Percentiles rank a stretch among this genome's conserved stretches.
Evolutionary conservation across 2,329 filamentous ascomycete species (phyloP).

Genomic region (Trichoderma hamatum): DNA sequence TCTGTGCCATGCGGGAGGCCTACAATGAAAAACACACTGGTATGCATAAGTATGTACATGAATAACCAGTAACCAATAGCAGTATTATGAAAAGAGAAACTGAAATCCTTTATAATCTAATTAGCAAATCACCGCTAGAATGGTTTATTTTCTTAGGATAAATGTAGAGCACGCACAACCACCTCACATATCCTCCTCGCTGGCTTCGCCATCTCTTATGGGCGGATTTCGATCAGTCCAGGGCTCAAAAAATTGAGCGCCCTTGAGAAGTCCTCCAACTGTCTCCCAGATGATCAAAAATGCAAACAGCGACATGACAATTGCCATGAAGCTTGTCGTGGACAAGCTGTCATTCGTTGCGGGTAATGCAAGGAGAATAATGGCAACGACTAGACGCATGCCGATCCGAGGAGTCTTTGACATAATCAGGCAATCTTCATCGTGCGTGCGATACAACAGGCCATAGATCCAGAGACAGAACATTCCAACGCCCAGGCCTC

Average conservation of each 20-base stretch:
- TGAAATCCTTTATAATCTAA: background rate
- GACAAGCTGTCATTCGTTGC: conserved; percentile 39
- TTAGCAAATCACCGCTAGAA: background rate
- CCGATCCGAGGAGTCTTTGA: conserved; percentile 41
- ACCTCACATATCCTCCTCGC: background rate
- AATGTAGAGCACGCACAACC: background rate
- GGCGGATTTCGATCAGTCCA: conserved; percentile 39
- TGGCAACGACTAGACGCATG: conserved; percentile 39
- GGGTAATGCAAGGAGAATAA: conserved; percentile 43
- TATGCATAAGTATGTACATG: background rate
- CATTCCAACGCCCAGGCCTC: conserved; percentile 49
- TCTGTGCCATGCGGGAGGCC: conserved; percentile 1
- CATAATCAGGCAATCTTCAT: conserved; percentile 41
- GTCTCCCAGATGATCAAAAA: conserved; percentile 51
- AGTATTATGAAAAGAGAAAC: background rate
- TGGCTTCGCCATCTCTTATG: conserved; percentile 28
- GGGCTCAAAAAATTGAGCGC: conserved; percentile 40
- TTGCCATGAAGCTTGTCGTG: conserved; percentile 43
- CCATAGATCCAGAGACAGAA: conserved; percentile 49
- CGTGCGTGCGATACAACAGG: conserved; percentile 46
- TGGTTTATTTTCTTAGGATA: background rate
- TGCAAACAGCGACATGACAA: conserved; percentile 48
- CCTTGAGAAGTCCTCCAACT: conserved; percentile 40
- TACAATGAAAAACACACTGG: background rate
- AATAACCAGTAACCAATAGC: background rate